A percentile compares a stretch with the other conserved stretches of the same genome.
Evolutionary conservation across 2,329 filamentous ascomycete genomes (phyloP).

Genomic region (Fusarium sarcochroum): DNA sequence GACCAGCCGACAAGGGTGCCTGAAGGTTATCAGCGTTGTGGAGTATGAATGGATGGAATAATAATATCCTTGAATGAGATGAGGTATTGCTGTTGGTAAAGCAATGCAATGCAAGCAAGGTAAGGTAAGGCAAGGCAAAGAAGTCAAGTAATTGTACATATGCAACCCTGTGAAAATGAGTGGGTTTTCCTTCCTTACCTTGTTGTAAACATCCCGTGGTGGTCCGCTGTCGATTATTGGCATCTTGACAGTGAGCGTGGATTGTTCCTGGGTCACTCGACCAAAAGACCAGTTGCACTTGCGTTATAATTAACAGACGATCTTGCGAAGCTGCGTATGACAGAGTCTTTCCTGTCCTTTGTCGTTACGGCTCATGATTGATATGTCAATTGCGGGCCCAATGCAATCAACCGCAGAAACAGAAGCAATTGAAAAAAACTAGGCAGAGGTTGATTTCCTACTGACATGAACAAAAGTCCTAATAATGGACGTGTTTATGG

Average conservation of each 20-base stretch:
- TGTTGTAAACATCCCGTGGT: slow-evolving; percentile 24
- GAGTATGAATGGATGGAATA: neutral
- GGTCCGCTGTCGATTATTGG: slow-evolving; percentile 16
- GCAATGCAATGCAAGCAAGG: neutral
- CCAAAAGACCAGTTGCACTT: slow-evolving; percentile 27
- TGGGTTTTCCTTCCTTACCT: slow-evolving; percentile 24
- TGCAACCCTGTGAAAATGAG: slow-evolving; percentile 6
- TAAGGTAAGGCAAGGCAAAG: neutral
- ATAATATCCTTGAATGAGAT: neutral
- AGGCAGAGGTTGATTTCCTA: slow-evolving; percentile 5
- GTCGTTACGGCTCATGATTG: slow-evolving; percentile 41
- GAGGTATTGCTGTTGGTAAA: neutral
- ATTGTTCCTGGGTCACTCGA: slow-evolving; percentile 17
- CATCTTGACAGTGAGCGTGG: slow-evolving; percentile 23
- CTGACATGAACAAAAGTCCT: slow-evolving; percentile 14
- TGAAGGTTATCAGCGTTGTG: slow-evolving; percentile 23
- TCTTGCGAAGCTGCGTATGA: slow-evolving; percentile 30
- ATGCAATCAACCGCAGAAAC: slow-evolving; percentile 40
- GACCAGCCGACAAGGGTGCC: slow-evolving; percentile 34
- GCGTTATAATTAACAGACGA: slow-evolving; percentile 21
- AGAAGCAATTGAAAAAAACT: slow-evolving; percentile 25
- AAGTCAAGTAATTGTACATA: neutral
- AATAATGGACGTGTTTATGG: slow-evolving; percentile 11
- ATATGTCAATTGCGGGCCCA: slow-evolving; percentile 42
- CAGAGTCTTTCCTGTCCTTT: slow-evolving; percentile 38